Conservation (phyloP, 768 basidiomycete genomes). For the Botryobasidium botryosum region DNA sequence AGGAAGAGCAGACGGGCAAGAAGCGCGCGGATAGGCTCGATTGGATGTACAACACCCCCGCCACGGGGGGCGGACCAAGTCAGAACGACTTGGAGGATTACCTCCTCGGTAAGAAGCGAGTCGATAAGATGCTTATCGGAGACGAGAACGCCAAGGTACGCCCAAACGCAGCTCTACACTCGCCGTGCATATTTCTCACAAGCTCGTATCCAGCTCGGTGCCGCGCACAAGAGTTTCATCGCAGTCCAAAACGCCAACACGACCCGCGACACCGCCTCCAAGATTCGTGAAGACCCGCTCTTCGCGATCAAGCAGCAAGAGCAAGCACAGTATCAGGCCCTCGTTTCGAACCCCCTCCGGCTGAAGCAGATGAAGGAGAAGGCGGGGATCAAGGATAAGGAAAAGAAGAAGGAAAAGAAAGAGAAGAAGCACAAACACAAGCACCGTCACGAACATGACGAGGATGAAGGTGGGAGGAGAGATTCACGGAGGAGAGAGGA, state of each 20-base stretch:
- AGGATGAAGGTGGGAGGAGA: conserved; percentile 18
- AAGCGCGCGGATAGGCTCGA: conserved; percentile 88
- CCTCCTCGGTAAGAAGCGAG: conserved; percentile 89
- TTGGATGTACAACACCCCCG: conserved; percentile 99
- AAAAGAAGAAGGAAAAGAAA: conserved; percentile 54
- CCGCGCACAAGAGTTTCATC: conserved; percentile 82
- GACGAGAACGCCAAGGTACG: conserved; percentile 72
- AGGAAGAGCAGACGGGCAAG: conserved; percentile 90
- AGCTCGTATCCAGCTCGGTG: conserved; percentile 40
- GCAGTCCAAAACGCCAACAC: conserved; percentile 90
- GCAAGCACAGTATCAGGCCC: conserved; percentile 75
- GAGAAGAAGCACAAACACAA: conserved; percentile 34
- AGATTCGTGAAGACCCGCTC: conserved; percentile 91
- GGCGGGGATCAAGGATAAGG: conserved; percentile 54
- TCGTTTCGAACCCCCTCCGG: conserved; percentile 74
- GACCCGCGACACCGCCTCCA: conserved; percentile 71
- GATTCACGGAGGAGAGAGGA: conserved; percentile 18
- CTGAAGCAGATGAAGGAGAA: conserved; percentile 65
- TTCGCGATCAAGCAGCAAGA: conserved; percentile 98
- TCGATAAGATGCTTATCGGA: conserved; percentile 85
- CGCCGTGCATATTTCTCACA: background rate
- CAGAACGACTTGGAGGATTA: conserved; percentile 92
- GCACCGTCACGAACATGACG: conserved; percentile 8
- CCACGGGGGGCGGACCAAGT: conserved; percentile 72
- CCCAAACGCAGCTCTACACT: background rate